phyloP scores from a whole-genome alignment of 106 monocot species.

The Dioscorea alata region DNA sequence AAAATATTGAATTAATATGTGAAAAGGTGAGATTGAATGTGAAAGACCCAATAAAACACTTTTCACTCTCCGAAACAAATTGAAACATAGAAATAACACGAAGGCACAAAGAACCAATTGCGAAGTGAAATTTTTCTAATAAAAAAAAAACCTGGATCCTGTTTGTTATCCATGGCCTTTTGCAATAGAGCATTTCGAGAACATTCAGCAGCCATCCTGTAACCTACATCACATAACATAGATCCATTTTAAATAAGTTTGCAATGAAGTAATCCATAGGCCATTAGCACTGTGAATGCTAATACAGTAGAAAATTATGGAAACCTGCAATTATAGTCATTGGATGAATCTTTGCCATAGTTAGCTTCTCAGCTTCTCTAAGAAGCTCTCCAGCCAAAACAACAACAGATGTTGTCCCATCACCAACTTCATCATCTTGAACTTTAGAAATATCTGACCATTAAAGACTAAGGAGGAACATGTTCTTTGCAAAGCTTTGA shows the following conservation, averaged over 20 bases:
- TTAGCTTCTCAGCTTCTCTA: conserved; percentile 71
- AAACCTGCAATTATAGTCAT: conserved; percentile 82
- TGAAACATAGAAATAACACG: no score
- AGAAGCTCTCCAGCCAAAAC: conserved; percentile 78
- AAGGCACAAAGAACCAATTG: no score
- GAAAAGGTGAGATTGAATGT: no score
- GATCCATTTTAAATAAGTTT: no score
- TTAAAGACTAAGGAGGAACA: conserved; percentile 35
- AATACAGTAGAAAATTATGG: no score
- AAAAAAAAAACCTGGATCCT: conserved; percentile 42
- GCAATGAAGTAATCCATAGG: no score
- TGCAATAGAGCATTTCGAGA: conserved; percentile 44
- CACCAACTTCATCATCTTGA: conserved; percentile 86
- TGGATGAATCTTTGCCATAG: conserved; percentile 60
- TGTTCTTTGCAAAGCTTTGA: neutral
- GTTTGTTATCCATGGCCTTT: conserved; percentile 60
- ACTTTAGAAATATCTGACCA: conserved; percentile 67
- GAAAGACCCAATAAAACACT: no score
- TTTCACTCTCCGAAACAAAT: no score
- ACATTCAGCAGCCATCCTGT: conserved; percentile 75
- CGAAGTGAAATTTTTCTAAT: no score
- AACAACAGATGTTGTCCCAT: conserved; percentile 83
- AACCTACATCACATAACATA: conserved; percentile 32
- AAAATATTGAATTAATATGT: no score
- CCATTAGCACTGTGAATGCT: no score